phyloP scores from a whole-genome alignment of 805 yeast genomes.

The Saturnispora besseyi region DNA sequence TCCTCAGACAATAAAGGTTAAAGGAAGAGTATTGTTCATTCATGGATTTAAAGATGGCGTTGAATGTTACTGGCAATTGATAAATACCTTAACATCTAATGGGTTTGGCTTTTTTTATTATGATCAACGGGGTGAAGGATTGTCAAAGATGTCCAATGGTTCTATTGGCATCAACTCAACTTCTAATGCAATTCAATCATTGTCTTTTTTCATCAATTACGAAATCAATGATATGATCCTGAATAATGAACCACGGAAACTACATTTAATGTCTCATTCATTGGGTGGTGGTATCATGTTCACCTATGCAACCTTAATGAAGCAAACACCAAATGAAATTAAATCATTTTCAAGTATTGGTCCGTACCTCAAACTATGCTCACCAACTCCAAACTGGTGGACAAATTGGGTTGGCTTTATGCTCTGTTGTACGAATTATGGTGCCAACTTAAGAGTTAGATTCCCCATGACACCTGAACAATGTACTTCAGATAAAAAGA shows the following conservation, averaged over 20 bases:
- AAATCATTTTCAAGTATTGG: slow-evolving; percentile 43
- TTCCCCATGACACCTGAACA: slow-evolving; percentile 50
- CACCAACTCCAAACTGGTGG: slow-evolving; percentile 27
- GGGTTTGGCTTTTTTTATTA: slow-evolving; percentile 64
- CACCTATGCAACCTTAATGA: slow-evolving; percentile 47
- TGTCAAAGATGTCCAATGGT: slow-evolving; percentile 43
- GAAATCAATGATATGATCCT: slow-evolving; percentile 31
- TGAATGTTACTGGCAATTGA: slow-evolving; percentile 38
- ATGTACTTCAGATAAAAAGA: slow-evolving; percentile 40
- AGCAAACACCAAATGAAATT: slow-evolving; percentile 27
- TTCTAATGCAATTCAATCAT: slow-evolving; percentile 43
- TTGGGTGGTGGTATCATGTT: slow-evolving; percentile 78
- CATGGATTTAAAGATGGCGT: slow-evolving; percentile 69
- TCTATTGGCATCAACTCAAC: slow-evolving; percentile 52
- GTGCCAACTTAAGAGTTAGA: slow-evolving; percentile 33
- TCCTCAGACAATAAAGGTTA: slow-evolving; percentile 15
- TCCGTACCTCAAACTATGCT: slow-evolving; percentile 43
- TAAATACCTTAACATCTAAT: slow-evolving; percentile 39
- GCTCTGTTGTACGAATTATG: slow-evolving; percentile 36
- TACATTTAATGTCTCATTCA: slow-evolving; percentile 58
- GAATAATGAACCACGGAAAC: slow-evolving; percentile 26
- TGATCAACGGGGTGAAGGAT: slow-evolving; percentile 73
- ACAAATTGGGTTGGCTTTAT: slow-evolving; percentile 34
- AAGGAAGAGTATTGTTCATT: slow-evolving; percentile 50
- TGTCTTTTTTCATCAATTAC: slow-evolving; percentile 45